Evolutionary conservation across 305 asterid genomes (phyloP), one percentile per base, ranked within the genome.

Genomic region (Lippia alba): DNA sequence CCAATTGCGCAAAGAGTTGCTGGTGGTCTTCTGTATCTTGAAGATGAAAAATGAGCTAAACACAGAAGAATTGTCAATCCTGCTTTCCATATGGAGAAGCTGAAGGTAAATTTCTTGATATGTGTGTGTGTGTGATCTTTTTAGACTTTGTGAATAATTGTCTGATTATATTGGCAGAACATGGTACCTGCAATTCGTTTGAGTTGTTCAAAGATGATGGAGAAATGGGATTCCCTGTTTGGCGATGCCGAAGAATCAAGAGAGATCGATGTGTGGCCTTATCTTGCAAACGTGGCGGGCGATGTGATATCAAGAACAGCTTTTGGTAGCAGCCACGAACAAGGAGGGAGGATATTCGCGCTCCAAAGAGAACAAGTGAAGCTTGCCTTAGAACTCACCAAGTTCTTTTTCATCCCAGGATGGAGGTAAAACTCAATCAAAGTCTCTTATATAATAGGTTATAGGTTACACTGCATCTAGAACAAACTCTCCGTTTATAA

Each of bases 321-420:
- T 1, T 80, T 85, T 19, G 84, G 90, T 0, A 82, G 86, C 66
- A 79, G 76, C 49, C 81, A 83, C 51, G 83, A 83, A 68, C 78
- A 83, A 69, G 93, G 93, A 15, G 53, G 82, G 32, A 76, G 70
- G 15, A 81, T 87, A 71, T 87, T 85, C 18, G 82, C 81, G 80
- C 87, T 89, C 48, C 93, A 87, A 63, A 78, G 61, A 36, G 93
- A 87, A 63, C 84, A 74, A 14, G 76, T 78, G 15, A 81, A 85
- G 76, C 77, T 78, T 53, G 78, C 76, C 33, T 54, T 83, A 56
- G 81, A 81, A 62, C 16, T 77, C 62, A 4, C 70, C 33, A 64
- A 67, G 60, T 77, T 79, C 72, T 4, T 73, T 62, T 85, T 78
- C 68, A 68, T 89, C 72, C 91, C 93, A 0, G 93, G 92, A 4